Conservation (phyloP, 2,329 filamentous ascomycete genomes). For the Diaporthe citri region DNA sequence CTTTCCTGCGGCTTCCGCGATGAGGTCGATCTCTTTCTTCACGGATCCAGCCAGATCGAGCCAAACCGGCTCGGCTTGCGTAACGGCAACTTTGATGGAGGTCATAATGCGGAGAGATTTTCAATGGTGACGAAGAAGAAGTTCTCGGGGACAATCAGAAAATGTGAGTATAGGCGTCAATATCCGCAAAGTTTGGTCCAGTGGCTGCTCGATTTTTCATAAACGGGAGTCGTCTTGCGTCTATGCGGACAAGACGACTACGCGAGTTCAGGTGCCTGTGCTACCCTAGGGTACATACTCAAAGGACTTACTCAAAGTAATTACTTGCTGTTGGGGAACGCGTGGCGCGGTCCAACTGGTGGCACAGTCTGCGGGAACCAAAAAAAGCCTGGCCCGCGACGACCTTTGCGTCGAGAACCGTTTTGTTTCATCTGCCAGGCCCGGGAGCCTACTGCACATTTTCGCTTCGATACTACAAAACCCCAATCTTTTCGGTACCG, state of each 20-base stretch:
- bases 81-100: slow-evolving; percentile 56
- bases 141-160: background rate
- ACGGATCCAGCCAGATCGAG: slow-evolving; percentile 67
- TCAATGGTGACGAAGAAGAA: background rate
- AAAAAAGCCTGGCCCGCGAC: background rate
- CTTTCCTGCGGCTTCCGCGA: slow-evolving; percentile 65
- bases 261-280: background rate
- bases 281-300: background rate
- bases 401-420: background rate
- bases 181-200: background rate
- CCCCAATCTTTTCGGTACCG: background rate
- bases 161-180: background rate
- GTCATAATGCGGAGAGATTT: background rate
- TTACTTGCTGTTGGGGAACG: background rate
- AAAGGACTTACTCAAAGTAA: background rate
- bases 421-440: background rate
- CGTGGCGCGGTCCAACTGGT: background rate
- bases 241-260: background rate
- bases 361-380: background rate
- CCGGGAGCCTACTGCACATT: background rate
- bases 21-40: slow-evolving; percentile 68
- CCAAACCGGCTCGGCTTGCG: slow-evolving; percentile 72
- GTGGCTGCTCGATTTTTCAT: background rate
- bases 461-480: background rate
- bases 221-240: background rate